Evolutionary conservation across 441 rosid genomes (phyloP), one percentile per base, ranked within the genome.

Genomic region (Eutrema salsugineum): DNA sequence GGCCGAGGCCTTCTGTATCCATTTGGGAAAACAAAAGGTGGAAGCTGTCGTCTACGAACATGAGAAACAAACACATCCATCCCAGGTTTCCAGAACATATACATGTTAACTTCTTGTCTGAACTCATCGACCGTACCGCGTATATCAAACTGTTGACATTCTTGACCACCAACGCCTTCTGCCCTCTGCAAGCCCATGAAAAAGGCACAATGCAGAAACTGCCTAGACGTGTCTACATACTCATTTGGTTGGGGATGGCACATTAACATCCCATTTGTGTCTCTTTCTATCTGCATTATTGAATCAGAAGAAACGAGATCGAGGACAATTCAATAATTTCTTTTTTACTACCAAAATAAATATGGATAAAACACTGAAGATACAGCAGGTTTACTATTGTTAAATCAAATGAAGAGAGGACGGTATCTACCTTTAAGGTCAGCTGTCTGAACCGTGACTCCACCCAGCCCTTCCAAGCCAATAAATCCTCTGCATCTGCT

Each of bases 401-500:
- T 43, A 74, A 8, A 71, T 58, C 15, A 63, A 51, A 66, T 43
- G 42, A 49, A 42, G 16, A 60, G 11, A 27, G 62, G 71, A 35
- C 14, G 42, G 43, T 20, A 20, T 55, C 30, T 53, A 89, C 94
- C 91, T 83, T 89, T 71, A 89, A 76, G 16, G 91, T 89, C 36
- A 89, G 83, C 79, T 80, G 90, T 63, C 94, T 80, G 54, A 85
- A 83, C 78, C 88, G 88, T 3, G 91, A 89, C 80, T 89, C 91
- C 51, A 84, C 91, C 94, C 94, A 87, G 38, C 94, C 94, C 78
- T 81, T 89, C 94, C 94, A 89, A 27, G 84, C 81, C 54, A 83
- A 81, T 76, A 89, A 78, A 71, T 87, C 91, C 72, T 87, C 86
- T 30, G 82, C 79, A 71, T 87, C 85, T 14, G 75, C 84, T 19